Percentiles rank a stretch among this genome's conserved stretches.
These are phyloP conservation scores for Suillus bovinus DNA, from an alignment of 768 basidiomycete species.

Conservation along the genomic window DNA sequence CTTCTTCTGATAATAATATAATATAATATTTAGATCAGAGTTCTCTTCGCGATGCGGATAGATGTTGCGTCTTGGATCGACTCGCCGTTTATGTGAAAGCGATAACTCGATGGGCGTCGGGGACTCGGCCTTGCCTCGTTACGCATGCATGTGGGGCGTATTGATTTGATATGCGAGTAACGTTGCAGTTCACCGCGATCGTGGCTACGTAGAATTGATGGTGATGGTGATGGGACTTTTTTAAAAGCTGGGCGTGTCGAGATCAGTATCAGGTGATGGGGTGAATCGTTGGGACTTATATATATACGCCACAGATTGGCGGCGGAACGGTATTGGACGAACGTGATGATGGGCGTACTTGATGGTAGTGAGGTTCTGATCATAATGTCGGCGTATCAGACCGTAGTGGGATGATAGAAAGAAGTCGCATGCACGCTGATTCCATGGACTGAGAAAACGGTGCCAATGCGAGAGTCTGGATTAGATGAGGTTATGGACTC, in stretches of 20 bases:
- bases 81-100: not conserved
- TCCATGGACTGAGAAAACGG: not conserved
- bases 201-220: not conserved
- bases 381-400: not conserved
- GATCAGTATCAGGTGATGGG: not conserved
- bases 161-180: not conserved
- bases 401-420: not conserved
- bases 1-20: not conserved
- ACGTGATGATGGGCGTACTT: not conserved
- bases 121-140: not conserved
- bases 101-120: not conserved
- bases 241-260: not conserved
- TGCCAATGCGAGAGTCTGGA: not conserved
- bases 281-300: not conserved
- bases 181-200: not conserved
- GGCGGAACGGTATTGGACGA: not conserved
- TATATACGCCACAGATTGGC: not conserved
- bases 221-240: not conserved
- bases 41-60: constrained; percentile 1
- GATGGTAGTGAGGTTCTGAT: not conserved
- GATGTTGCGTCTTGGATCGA: not conserved
- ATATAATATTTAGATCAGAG: not conserved
- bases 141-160: not conserved
- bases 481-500: not conserved
- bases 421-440: not conserved